A percentile compares a stretch with the other conserved stretches of the same genome.
phyloP scores from a whole-genome alignment of 2,329 filamentous ascomycete species.

The Alternaria viburni region DNA sequence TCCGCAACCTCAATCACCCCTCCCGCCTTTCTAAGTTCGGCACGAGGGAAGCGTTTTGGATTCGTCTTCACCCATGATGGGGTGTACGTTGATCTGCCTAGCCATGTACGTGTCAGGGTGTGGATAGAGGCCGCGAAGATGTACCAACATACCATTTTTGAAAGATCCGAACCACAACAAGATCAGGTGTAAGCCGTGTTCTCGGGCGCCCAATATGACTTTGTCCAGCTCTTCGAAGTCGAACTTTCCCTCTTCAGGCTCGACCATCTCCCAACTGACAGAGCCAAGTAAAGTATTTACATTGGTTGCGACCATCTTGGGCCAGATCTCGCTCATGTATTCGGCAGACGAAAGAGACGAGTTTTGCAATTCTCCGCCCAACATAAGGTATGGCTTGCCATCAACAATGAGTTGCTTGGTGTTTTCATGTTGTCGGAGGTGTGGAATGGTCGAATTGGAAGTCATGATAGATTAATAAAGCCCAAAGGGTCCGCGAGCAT shows the following conservation, averaged over 20 bases:
- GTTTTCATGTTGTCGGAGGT: slow-evolving; percentile 27
- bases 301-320: slow-evolving; percentile 50
- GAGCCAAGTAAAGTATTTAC: slow-evolving; percentile 56
- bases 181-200: slow-evolving; percentile 49
- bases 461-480: slow-evolving; percentile 3
- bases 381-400: slow-evolving; percentile 54
- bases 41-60: slow-evolving; percentile 43
- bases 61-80: slow-evolving; percentile 37
- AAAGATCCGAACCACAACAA: slow-evolving; percentile 58
- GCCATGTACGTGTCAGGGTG: background rate
- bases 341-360: slow-evolving; percentile 54
- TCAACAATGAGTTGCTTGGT: slow-evolving; percentile 51
- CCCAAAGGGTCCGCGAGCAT: background rate
- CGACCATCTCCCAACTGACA: slow-evolving; percentile 57
- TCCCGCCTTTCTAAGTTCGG: slow-evolving; percentile 28
- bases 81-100: slow-evolving; percentile 32
- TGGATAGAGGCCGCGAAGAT: background rate
- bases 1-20: slow-evolving; percentile 28
- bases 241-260: slow-evolving; percentile 54
- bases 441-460: slow-evolving; percentile 19
- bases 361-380: slow-evolving; percentile 57
- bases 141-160: slow-evolving; percentile 49
- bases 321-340: slow-evolving; percentile 55
- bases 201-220: slow-evolving; percentile 47
- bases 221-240: slow-evolving; percentile 53